Evolutionary conservation across 1,139 yeast species (phyloP).

Genomic region (Debaryomyces fabryi): DNA sequence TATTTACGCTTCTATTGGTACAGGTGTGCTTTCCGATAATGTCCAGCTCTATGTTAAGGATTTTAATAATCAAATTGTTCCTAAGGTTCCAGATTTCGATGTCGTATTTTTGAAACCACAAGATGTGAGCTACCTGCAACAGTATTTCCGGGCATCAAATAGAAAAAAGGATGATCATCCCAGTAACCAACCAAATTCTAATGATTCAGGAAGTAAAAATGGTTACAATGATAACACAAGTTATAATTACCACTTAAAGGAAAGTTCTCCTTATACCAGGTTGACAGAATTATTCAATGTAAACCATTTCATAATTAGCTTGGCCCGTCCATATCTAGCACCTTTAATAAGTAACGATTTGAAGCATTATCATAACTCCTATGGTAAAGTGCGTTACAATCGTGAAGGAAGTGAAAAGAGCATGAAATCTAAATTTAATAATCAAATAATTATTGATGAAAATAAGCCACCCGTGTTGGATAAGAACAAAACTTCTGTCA

Average conservation of each 20-base stretch:
- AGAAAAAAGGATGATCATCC: constrained; percentile 18
- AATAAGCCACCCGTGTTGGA: constrained; percentile 1
- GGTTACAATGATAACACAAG: background rate
- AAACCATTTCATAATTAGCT: constrained; percentile 84
- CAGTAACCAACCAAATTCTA: constrained; percentile 12
- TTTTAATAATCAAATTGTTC: constrained; percentile 58
- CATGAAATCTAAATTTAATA: constrained; percentile 1
- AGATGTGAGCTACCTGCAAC: constrained; percentile 49
- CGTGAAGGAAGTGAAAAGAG: background rate
- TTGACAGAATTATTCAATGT: constrained; percentile 92
- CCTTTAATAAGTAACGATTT: constrained; percentile 84
- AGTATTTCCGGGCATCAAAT: constrained; percentile 32
- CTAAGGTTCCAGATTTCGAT: constrained; percentile 35
- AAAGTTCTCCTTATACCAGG: constrained; percentile 75
- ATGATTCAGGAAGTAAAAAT: constrained; percentile 7
- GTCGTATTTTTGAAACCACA: constrained; percentile 48
- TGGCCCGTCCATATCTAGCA: constrained; percentile 92
- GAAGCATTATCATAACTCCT: constrained; percentile 53
- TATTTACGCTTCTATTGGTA: constrained; percentile 70
- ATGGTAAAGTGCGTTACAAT: constrained; percentile 36
- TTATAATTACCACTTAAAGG: constrained; percentile 26
- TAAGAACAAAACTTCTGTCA: constrained; percentile 6
- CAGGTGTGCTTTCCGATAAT: constrained; percentile 62
- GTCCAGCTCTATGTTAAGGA: constrained; percentile 73
- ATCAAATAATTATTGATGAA: constrained; percentile 7